Evolutionary conservation across 495 filamentous ascomycete genomes (phyloP), one percentile per base, ranked within the genome.

Genomic region (Mycothermus thermophilus): DNA sequence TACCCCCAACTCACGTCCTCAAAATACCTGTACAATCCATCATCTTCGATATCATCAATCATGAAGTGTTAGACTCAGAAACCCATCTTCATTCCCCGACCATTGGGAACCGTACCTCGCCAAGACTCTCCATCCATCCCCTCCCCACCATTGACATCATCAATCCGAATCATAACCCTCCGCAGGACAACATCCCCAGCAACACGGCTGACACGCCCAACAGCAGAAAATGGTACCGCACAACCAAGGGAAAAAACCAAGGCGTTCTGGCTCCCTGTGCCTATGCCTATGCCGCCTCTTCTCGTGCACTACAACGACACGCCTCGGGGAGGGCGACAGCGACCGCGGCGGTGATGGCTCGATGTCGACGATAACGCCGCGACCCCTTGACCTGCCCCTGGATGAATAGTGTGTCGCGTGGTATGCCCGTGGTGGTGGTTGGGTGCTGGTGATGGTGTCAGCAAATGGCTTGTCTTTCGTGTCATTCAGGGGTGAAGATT

Each of bases 241-340:
- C 7, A 46, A 38, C 35, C 35, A 38, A 8, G 36, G 21, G 23
- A 24, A 33, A 32, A 34, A 44, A 1, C 41, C 32, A 2, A 21
- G 1, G 1, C 5, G 3, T 15, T 18, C 18, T 7, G 15, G 31
- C 15, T 35, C 21, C 4, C n/a, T n/a, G n/a, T n/a, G n/a, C n/a
- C n/a, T n/a, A n/a, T n/a, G n/a, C n/a, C n/a, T n/a, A n/a, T 35
- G 15, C 8, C 30, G 36, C 9, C 32, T 22, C 21, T 37, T 5
- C 27, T 44, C 35, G 8, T 44, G 27, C n/a, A 44, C 24, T 4
- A 44, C 23, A 6, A 44, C 14, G 3, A 44, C 22, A 3, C 41
- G 32, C 4, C 32, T 36, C 8, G 41, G 41, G 3, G 41, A 33
- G 1, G 41, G 41, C 11, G 41, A 44, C n/a, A 23, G 9, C 5